These are phyloP conservation scores for Melanomma pulvis-pyrius DNA, from an alignment of 495 filamentous ascomycete species.

Conservation along the genomic window DNA sequence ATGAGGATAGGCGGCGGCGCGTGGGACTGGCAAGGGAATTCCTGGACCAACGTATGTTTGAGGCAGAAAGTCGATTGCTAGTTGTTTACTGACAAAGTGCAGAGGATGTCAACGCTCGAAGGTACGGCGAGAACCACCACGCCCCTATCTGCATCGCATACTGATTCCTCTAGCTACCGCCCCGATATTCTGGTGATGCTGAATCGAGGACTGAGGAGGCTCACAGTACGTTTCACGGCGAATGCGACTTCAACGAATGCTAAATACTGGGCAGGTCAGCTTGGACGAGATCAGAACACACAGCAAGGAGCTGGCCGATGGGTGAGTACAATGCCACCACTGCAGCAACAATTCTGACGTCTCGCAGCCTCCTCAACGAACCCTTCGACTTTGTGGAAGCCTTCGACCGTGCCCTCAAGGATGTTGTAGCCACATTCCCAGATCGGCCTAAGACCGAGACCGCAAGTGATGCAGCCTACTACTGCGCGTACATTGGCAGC, in stretches of 20 bases:
- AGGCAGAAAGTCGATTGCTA: background rate
- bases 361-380: slow-evolving; percentile 66
- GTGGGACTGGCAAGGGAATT: slow-evolving; percentile 33
- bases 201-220: slow-evolving; percentile 33
- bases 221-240: slow-evolving; percentile 24
- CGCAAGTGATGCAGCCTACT: slow-evolving; percentile 74
- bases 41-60: slow-evolving; percentile 36
- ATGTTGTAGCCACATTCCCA: slow-evolving; percentile 76
- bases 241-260: background rate
- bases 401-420: slow-evolving; percentile 86
- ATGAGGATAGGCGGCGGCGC: slow-evolving; percentile 26
- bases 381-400: slow-evolving; percentile 88
- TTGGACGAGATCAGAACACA: slow-evolving; percentile 92
- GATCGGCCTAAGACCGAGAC: slow-evolving; percentile 64
- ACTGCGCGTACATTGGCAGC: slow-evolving; percentile 91
- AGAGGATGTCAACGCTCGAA: slow-evolving; percentile 31
- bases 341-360: background rate
- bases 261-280: slow-evolving; percentile 64
- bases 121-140: slow-evolving; percentile 3
- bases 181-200: slow-evolving; percentile 39
- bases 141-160: background rate
- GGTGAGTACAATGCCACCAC: slow-evolving; percentile 47
- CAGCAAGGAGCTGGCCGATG: slow-evolving; percentile 85
- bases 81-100: slow-evolving; percentile 7
- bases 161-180: slow-evolving; percentile 34